Percentiles rank a stretch among this genome's conserved stretches.
These are phyloP conservation scores for Pestalotiopsis sp. DNA, from an alignment of 2,329 filamentous ascomycete genomes.

Conservation along the genomic window DNA sequence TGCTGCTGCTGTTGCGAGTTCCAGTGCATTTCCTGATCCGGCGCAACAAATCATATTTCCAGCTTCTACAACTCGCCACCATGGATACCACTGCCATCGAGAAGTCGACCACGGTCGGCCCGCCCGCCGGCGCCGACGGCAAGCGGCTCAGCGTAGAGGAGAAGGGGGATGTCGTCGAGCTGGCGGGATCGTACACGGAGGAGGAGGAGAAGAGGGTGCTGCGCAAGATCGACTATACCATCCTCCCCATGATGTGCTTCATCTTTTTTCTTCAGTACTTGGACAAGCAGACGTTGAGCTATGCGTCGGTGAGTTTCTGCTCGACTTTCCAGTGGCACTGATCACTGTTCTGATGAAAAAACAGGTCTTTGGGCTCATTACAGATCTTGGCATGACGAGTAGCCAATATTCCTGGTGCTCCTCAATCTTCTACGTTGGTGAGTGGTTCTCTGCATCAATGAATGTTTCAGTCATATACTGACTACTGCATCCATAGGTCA, in stretches of 20 bases:
- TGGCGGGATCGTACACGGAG: conserved; percentile 21
- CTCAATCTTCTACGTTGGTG: conserved; percentile 44
- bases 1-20: not conserved
- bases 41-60: not conserved
- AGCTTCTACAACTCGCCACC: not conserved
- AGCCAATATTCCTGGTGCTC: conserved; percentile 49
- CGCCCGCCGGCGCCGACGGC: not conserved
- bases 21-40: not conserved
- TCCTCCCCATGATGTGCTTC: conserved; percentile 38
- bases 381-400: conserved; percentile 43
- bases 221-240: conserved; percentile 32
- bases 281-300: conserved; percentile 50
- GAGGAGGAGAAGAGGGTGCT: conserved; percentile 33
- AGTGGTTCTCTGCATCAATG: not conserved
- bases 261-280: conserved; percentile 45
- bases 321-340: not conserved
- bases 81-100: conserved; percentile 6
- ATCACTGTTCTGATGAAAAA: not conserved
- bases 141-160: conserved; percentile 16
- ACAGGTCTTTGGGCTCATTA: conserved; percentile 39
- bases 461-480: conserved; percentile 8
- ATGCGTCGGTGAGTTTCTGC: conserved; percentile 35
- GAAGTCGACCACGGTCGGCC: conserved; percentile 4
- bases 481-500: conserved; percentile 29
- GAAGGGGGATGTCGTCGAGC: conserved; percentile 14